These are phyloP conservation scores for Phyllosticta citriasiana DNA, from an alignment of 2,329 filamentous ascomycete species.

Conservation along the genomic window DNA sequence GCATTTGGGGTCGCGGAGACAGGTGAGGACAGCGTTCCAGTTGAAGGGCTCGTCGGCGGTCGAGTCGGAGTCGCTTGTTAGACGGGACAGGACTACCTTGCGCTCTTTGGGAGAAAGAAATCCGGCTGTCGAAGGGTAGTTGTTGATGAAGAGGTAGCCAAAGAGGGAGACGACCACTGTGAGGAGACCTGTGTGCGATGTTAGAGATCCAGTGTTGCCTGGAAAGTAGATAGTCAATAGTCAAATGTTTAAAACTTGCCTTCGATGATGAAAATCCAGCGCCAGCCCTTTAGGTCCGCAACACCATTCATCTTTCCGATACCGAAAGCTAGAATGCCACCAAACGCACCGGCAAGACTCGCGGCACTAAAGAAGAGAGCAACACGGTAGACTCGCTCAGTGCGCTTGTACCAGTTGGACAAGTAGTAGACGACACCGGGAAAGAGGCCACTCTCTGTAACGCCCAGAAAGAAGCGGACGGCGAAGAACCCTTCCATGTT, in stretches of 20 bases:
- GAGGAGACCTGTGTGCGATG: conserved; percentile 23
- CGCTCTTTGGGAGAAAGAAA: conserved; percentile 47
- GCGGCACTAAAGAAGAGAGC: conserved; percentile 51
- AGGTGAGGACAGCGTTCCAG: conserved; percentile 55
- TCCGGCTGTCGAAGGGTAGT: conserved; percentile 51
- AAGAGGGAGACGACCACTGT: conserved; percentile 24
- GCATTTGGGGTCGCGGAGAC: conserved; percentile 56
- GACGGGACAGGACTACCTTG: conserved; percentile 49
- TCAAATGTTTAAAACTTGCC: not conserved
- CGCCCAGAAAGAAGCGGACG: conserved; percentile 35
- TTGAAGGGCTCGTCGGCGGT: conserved; percentile 58
- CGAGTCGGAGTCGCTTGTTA: conserved; percentile 59
- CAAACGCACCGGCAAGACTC: conserved; percentile 50
- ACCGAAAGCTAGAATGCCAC: conserved; percentile 46
- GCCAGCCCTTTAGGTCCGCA: conserved; percentile 33
- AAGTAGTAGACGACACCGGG: conserved; percentile 43
- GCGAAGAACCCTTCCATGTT: conserved; percentile 37
- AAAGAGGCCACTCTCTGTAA: conserved; percentile 28
- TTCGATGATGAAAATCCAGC: conserved; percentile 34
- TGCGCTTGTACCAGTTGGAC: conserved; percentile 53
- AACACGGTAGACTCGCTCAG: conserved; percentile 49
- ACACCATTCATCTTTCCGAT: conserved; percentile 54
- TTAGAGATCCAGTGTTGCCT: conserved; percentile 10
- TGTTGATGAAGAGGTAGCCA: conserved; percentile 51
- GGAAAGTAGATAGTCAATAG: not conserved